Evolutionary conservation across 768 basidiomycete species (phyloP).

Genomic region (Boletus rufocinnamomeus): DNA sequence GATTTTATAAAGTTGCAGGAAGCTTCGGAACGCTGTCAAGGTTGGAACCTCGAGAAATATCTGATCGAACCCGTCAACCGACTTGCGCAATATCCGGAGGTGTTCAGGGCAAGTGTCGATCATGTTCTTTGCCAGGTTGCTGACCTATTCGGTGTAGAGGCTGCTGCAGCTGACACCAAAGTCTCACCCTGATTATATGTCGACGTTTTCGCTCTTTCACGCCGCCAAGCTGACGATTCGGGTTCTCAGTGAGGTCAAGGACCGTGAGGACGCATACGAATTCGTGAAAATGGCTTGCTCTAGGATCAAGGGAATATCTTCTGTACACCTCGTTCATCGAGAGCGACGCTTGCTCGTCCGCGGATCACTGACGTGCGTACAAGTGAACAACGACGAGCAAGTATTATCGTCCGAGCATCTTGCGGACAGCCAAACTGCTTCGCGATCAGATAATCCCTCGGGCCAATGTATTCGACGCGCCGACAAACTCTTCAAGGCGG

Average conservation of each 20-base stretch:
- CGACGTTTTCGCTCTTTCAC: slow-evolving; percentile 63
- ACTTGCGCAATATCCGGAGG: slow-evolving; percentile 66
- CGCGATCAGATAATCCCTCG: not conserved
- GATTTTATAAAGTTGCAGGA: slow-evolving; percentile 80
- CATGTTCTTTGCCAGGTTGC: not conserved
- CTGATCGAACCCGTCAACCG: slow-evolving; percentile 76
- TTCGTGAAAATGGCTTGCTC: slow-evolving; percentile 60
- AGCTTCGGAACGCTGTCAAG: slow-evolving; percentile 50
- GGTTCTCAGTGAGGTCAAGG: slow-evolving; percentile 82
- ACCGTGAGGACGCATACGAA: slow-evolving; percentile 85
- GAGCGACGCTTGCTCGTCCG: slow-evolving; percentile 76
- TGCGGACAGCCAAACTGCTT: not conserved
- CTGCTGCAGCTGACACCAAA: slow-evolving; percentile 70
- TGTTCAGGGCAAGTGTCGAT: slow-evolving; percentile 64
- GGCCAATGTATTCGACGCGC: slow-evolving; percentile 14
- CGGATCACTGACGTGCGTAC: slow-evolving; percentile 50
- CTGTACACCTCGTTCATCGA: slow-evolving; percentile 59
- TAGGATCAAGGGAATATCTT: slow-evolving; percentile 58
- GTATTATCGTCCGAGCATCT: not conserved
- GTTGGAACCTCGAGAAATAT: slow-evolving; percentile 66
- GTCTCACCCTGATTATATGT: slow-evolving; percentile 67
- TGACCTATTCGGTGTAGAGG: slow-evolving; percentile 47
- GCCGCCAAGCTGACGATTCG: slow-evolving; percentile 71
- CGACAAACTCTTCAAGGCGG: slow-evolving; percentile 40
- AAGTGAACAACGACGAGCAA: slow-evolving; percentile 41